A percentile compares a stretch with the other conserved stretches of the same genome.
Evolutionary conservation across 139 green algal species (phyloP).

Genomic region (Ostreobium quekettii): DNA sequence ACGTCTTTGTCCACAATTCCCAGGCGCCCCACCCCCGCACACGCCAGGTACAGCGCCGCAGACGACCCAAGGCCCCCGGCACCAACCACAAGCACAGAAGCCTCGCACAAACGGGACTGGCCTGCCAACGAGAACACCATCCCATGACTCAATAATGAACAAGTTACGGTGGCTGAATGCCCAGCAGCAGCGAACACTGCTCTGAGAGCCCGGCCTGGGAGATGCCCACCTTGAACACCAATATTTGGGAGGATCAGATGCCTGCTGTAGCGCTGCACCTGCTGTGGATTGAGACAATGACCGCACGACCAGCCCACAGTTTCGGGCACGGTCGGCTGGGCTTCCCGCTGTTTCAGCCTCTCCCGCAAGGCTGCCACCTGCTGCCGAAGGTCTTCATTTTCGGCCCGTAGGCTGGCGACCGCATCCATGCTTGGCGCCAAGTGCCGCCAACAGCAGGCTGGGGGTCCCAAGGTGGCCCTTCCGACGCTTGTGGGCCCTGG

Average conservation of each 20-base stretch:
- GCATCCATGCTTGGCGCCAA: too few relatives aligned
- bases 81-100: conserved; percentile 72
- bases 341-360: too few relatives aligned
- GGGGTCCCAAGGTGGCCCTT: too few relatives aligned
- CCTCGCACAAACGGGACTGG: conserved; percentile 51
- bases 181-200: background rate
- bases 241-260: conserved; percentile 79
- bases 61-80: conserved; percentile 83
- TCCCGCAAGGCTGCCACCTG: too few relatives aligned
- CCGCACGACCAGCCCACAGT: too few relatives aligned
- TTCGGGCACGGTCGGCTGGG: too few relatives aligned
- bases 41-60: conserved; percentile 75
- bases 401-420: too few relatives aligned
- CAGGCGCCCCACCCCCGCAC: conserved; percentile 63
- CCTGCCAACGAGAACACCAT: conserved; percentile 25
- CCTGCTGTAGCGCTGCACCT: conserved; percentile 72
- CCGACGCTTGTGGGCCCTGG: too few relatives aligned
- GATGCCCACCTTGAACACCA: conserved; percentile 45
- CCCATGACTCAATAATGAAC: background rate
- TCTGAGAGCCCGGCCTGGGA: background rate
- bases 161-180: background rate
- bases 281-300: conserved; percentile 44
- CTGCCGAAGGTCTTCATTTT: too few relatives aligned
- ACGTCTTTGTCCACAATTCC: conserved; percentile 77
- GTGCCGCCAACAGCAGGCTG: too few relatives aligned